These are phyloP conservation scores for Suillus fuscotomentosus DNA, from an alignment of 768 basidiomycete species.

Conservation along the genomic window DNA sequence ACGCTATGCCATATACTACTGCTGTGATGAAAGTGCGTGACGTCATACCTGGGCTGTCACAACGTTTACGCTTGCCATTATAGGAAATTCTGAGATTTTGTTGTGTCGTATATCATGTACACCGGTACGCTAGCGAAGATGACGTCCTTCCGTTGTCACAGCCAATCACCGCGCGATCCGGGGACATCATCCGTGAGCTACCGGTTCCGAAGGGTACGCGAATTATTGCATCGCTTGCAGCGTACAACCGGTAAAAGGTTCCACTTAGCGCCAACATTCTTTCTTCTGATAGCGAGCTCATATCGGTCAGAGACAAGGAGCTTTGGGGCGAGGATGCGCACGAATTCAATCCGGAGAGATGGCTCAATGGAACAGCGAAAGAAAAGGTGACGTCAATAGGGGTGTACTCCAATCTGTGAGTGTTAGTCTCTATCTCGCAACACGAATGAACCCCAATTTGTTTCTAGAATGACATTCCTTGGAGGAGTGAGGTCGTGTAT, in stretches of 20 bases:
- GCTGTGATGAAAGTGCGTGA: constrained; percentile 43
- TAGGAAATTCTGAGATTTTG: constrained; percentile 49
- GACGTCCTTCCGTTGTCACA: constrained; percentile 58
- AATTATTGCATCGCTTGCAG: constrained; percentile 51
- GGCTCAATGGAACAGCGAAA: constrained; percentile 19
- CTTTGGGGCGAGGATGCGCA: constrained; percentile 33
- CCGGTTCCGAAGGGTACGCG: constrained; percentile 51
- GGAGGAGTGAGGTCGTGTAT: constrained; percentile 24
- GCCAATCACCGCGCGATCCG: constrained; percentile 47
- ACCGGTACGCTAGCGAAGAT: constrained; percentile 49
- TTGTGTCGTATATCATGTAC: constrained; percentile 52
- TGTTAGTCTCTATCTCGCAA: background rate
- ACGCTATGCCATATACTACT: constrained; percentile 47
- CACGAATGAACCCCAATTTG: background rate
- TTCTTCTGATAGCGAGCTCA: background rate
- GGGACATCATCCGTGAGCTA: constrained; percentile 41
- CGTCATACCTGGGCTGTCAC: background rate
- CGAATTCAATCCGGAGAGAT: constrained; percentile 29
- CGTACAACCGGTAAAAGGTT: constrained; percentile 47
- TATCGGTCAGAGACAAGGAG: constrained; percentile 21
- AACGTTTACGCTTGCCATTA: background rate
- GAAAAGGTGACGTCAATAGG: constrained; percentile 22
- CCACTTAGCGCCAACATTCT: background rate
- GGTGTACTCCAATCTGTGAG: constrained; percentile 29
- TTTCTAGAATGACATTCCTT: constrained; percentile 28